A percentile compares a stretch with the other conserved stretches of the same genome.
Evolutionary conservation across 768 basidiomycete species (phyloP).

Genomic region (Termitomyces sp.): DNA sequence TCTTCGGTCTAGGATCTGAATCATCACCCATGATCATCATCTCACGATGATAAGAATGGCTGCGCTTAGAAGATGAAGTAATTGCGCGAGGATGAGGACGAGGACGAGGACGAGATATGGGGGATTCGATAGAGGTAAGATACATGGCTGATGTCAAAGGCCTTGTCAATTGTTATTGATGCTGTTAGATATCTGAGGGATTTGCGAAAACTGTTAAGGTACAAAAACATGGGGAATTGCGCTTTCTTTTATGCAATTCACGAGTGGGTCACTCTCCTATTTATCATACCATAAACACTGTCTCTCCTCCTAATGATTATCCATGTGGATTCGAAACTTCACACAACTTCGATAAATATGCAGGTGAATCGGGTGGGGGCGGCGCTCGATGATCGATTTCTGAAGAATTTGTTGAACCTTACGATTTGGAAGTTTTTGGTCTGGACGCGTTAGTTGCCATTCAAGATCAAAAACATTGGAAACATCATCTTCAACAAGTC

Average conservation of each 20-base stretch:
- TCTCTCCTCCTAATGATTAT: neutral
- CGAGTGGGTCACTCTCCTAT: neutral
- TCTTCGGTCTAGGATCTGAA: neutral
- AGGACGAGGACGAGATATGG: neutral
- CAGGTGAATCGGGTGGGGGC: neutral
- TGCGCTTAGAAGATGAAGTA: neutral
- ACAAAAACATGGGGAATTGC: rapidly evolving
- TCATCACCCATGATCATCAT: neutral
- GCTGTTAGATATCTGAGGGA: neutral
- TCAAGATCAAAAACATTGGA: neutral
- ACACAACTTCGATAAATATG: neutral
- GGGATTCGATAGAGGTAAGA: neutral
- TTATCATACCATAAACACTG: neutral
- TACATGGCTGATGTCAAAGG: neutral
- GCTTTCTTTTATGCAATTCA: neutral
- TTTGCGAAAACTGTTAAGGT: neutral
- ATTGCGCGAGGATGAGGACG: neutral
- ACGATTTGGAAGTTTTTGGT: neutral
- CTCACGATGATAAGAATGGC: neutral
- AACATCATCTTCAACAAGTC: neutral
- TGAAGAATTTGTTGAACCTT: neutral
- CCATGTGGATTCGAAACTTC: neutral
- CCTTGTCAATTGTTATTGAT: no score
- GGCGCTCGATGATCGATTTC: neutral
- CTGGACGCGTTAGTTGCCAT: neutral